Base-by-base conservation (phyloP, 352 stramenopile genomes). In the Stramenopiles sp. region DNA sequence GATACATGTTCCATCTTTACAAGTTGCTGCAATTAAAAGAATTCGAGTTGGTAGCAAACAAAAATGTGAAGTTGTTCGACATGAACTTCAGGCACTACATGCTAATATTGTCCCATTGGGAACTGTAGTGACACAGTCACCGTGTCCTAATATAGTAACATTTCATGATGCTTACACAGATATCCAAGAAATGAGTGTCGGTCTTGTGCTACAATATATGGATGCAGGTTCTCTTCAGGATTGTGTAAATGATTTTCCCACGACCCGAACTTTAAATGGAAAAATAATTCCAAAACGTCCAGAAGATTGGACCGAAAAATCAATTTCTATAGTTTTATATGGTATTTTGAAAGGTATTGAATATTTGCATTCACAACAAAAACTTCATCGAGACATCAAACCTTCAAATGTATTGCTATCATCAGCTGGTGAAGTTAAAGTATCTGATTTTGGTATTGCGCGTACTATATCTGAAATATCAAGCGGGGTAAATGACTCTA, bases 181-280 rank as follows among this genome's bases (percentile, higher is more conserved):
- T 17, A 57, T 62, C 3, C 48, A 64, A 0, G 60, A 66, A 36
- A 61, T 62, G 18, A 61, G 56, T 0, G 56, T 84, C 19, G 69
- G 57, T 18, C 68, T 85, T 17, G 67, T 77, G 28, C 72, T 84
- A 58, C 69, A 85, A 45, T 83, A 79, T 29, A 85, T 85, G 69
- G 62, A 84, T 35, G 62, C 68, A 41, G 70, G 70, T 10, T 77
- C 62, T 26, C 46, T 83, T 0, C 64, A 83, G 39, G 68, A 84
- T 47, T 68, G 83, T 22, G 64, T 80, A 38, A 38, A 72, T 12
- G 52, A 51, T 19, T 65, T 65, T 19, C 67, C 67, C 1, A 77
- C 63, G 28, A 51, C 63, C 40, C n/a, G n/a, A n/a, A n/a, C n/a
- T n/a, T n/a, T n/a, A n/a, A n/a, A n/a, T n/a, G n/a, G n/a, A n/a